These are phyloP conservation scores for Boletus tylopilopsis DNA, from an alignment of 768 basidiomycete species.

Conservation along the genomic window DNA sequence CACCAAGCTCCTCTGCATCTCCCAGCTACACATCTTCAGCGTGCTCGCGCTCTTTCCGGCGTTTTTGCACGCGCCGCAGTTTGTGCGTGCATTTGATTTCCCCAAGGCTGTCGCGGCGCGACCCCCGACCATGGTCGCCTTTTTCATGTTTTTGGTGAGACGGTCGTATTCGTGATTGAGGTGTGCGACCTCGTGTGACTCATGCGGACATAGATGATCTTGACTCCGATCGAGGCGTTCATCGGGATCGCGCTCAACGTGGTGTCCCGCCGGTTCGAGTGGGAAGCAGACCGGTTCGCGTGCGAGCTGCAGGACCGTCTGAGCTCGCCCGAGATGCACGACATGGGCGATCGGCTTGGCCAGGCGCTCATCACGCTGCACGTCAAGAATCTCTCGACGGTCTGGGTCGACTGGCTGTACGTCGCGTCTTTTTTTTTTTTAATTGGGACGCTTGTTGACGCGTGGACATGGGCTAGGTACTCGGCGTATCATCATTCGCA, in stretches of 20 bases:
- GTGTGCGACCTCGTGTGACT: no score
- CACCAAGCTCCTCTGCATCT: slow-evolving; percentile 80
- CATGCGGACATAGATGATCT: slow-evolving; percentile 56
- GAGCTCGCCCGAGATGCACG: slow-evolving; percentile 52
- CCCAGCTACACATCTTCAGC: slow-evolving; percentile 84
- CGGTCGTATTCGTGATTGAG: no score
- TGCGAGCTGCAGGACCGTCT: slow-evolving; percentile 60
- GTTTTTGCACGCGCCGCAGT: slow-evolving; percentile 75
- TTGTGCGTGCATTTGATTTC: slow-evolving; percentile 82
- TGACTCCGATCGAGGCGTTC: slow-evolving; percentile 75
- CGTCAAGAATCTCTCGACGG: slow-evolving; percentile 87
- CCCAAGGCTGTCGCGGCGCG: slow-evolving; percentile 54
- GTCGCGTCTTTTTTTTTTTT: neutral
- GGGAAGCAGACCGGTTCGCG: slow-evolving; percentile 88
- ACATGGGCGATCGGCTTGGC: slow-evolving; percentile 84
- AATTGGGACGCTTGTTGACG: neutral
- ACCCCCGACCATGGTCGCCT: slow-evolving; percentile 81
- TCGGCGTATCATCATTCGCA: slow-evolving; percentile 96
- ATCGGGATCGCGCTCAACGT: slow-evolving; percentile 75
- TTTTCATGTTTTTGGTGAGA: slow-evolving; percentile 85
- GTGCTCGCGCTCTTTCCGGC: slow-evolving; percentile 88
- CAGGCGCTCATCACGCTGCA: slow-evolving; percentile 82
- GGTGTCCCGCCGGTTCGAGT: slow-evolving; percentile 84
- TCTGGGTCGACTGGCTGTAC: slow-evolving; percentile 92
- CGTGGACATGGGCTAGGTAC: slow-evolving; percentile 69